These are phyloP conservation scores for Aspergillus fijiensis DNA, from an alignment of 2,329 filamentous ascomycete genomes.

Conservation along the genomic window DNA sequence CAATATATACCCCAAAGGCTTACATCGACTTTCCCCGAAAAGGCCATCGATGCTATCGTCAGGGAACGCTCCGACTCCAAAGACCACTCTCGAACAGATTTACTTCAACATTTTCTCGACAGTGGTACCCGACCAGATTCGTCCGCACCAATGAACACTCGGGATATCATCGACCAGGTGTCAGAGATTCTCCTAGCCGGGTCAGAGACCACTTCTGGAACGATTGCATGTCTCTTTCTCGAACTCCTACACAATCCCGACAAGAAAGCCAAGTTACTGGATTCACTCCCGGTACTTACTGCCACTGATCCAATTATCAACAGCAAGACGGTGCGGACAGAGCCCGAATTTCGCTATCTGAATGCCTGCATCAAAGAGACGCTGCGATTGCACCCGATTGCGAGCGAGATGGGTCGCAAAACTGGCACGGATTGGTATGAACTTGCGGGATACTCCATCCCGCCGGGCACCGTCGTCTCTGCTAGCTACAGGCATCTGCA, in stretches of 20 bases:
- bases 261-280: neutral
- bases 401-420: conserved; percentile 9
- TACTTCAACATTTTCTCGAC: conserved; percentile 2
- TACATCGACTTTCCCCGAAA: neutral
- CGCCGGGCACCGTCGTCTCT: no score
- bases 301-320: neutral
- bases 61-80: no score
- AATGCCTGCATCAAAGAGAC: conserved; percentile 7
- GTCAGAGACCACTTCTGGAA: conserved; percentile 5
- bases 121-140: neutral
- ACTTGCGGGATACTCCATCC: no score
- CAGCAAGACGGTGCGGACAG: conserved; percentile 4
- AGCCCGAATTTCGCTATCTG: conserved; percentile 1
- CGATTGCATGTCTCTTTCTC: conserved; percentile 2
- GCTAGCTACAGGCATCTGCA: no score
- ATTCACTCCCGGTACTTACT: neutral
- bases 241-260: neutral
- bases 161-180: conserved; percentile 5
- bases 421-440: neutral
- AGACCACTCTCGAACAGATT: neutral
- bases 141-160: neutral
- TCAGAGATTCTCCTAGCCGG: conserved; percentile 1
- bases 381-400: conserved; percentile 6
- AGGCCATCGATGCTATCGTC: neutral
- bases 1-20: no score